These are phyloP conservation scores for Aspergillus texensis DNA, from an alignment of 2,329 filamentous ascomycete species.

Conservation along the genomic window DNA sequence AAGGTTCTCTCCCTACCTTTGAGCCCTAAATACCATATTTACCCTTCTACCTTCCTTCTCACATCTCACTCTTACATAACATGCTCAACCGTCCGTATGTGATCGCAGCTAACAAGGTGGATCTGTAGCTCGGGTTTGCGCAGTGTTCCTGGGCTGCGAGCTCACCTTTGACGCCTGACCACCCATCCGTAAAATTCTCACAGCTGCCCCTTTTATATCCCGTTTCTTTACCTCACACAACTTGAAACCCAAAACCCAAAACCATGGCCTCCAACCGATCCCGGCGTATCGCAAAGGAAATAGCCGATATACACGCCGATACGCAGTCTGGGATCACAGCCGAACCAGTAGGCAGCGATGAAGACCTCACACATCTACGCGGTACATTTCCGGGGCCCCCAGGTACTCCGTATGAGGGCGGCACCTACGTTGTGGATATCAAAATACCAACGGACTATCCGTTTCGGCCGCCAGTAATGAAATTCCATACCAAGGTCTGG, in stretches of 20 bases:
- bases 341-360: slow-evolving; percentile 61
- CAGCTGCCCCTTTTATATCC: not conserved
- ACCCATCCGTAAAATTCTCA: not conserved
- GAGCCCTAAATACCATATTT: not conserved
- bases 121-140: not conserved
- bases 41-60: not conserved
- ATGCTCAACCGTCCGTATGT: not conserved
- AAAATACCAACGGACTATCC: slow-evolving; percentile 86
- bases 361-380: slow-evolving; percentile 78
- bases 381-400: slow-evolving; percentile 85
- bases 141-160: not conserved
- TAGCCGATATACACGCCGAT: slow-evolving; percentile 60
- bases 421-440: slow-evolving; percentile 80
- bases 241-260: slow-evolving; percentile 4
- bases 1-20: not conserved
- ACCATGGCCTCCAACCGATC: slow-evolving; percentile 60
- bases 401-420: slow-evolving; percentile 90
- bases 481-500: slow-evolving; percentile 92
- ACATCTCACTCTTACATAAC: not conserved
- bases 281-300: slow-evolving; percentile 56
- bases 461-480: slow-evolving; percentile 89
- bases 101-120: slow-evolving; percentile 3
- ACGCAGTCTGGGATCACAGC: slow-evolving; percentile 75
- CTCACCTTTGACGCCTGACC: not conserved
- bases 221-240: slow-evolving; percentile 4